phyloP scores from a whole-genome alignment of 2,329 filamentous ascomycete genomes.

The Fusarium sp. region DNA sequence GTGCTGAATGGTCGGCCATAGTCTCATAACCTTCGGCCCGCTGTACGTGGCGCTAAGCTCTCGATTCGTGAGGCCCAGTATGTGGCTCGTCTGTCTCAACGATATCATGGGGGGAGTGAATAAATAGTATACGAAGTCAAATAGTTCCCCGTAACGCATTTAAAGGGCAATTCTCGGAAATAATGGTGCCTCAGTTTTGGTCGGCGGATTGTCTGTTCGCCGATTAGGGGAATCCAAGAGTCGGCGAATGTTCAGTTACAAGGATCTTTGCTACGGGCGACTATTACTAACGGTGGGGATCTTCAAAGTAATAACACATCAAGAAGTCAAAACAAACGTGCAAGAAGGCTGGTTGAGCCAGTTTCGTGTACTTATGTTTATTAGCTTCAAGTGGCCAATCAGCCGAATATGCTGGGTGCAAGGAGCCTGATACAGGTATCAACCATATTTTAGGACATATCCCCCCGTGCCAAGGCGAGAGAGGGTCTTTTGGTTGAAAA shows the following conservation, averaged over 20 bases:
- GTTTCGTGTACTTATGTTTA: too few species aligned
- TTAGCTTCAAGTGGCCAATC: too few species aligned
- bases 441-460: too few species aligned
- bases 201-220: background rate
- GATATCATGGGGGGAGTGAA: background rate
- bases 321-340: too few species aligned
- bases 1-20: accelerated
- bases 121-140: too few species aligned
- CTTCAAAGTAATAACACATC: background rate
- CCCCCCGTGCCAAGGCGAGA: too few species aligned
- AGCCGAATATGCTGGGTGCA: too few species aligned
- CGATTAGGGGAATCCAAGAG: background rate
- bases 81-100: accelerated
- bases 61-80: background rate
- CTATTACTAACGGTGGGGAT: accelerated
- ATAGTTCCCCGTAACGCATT: accelerated
- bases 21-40: background rate
- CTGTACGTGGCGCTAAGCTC: accelerated
- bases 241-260: background rate
- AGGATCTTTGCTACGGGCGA: too few species aligned
- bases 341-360: background rate
- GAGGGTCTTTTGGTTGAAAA: too few species aligned
- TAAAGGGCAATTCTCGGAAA: accelerated
- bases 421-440: too few species aligned
- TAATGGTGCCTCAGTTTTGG: accelerated